phyloP scores from a whole-genome alignment of 257 asterid genomes.

The Capsicum chinense region DNA sequence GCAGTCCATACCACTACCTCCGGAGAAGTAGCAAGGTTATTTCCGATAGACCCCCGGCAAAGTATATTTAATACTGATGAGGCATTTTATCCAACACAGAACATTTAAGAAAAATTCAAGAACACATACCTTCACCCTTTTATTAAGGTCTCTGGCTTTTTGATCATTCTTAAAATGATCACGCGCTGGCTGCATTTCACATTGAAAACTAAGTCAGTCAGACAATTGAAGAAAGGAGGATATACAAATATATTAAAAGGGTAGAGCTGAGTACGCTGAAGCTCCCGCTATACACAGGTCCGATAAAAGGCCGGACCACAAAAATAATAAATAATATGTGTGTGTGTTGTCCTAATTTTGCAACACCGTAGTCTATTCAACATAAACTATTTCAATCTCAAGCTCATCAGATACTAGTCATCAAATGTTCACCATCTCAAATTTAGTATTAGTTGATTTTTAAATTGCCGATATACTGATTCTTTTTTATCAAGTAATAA shows the following conservation, averaged over 20 bases:
- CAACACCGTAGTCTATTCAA: not conserved
- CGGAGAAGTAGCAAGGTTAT: too few species aligned
- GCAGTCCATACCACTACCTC: too few species aligned
- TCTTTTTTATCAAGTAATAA: not conserved
- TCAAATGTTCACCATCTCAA: not conserved
- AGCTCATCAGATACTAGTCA: not conserved
- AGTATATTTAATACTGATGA: not conserved
- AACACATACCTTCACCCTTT: constrained; percentile 69
- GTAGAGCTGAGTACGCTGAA: too few species aligned
- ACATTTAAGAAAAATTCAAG: constrained; percentile 1
- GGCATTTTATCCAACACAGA: not conserved
- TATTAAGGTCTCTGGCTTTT: constrained; percentile 64
- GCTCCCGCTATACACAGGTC: too few species aligned
- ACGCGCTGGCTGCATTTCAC: constrained; percentile 72
- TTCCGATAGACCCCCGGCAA: too few species aligned
- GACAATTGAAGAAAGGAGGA: not conserved
- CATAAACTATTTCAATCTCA: too few species aligned
- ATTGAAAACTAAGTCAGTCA: constrained; percentile 9
- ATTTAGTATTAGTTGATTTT: not conserved
- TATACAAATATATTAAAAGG: constrained; percentile 14
- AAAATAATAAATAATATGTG: too few species aligned
- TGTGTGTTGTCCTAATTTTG: not conserved
- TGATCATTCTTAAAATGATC: constrained; percentile 72
- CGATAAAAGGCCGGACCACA: too few species aligned
- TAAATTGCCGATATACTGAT: not conserved